Base-by-base conservation (phyloP, 2,329 filamentous ascomycete species). In the Aureobasidium sp. region DNA sequence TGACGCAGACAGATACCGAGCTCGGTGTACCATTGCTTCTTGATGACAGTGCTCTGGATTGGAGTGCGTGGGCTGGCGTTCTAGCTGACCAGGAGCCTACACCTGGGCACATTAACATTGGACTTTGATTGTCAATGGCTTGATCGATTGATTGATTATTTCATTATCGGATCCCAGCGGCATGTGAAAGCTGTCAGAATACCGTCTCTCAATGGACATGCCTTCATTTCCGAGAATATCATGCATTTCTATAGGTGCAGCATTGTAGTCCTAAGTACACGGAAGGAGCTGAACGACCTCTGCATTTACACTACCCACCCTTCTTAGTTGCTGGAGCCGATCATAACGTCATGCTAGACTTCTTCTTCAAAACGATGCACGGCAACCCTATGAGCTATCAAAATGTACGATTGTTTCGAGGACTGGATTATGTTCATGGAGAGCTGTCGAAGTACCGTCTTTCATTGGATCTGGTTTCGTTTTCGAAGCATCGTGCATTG, bases 1-100 rank as follows among this genome's bases (percentile, higher is more conserved):
- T 62, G 37, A 58, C 61, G 5, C 61, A 62, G 44, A 58, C 61
- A 5, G 61, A 62, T 30, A 42, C 47, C 27, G 61, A 62, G 39
- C 52, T 62, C 11, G 59, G 59, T 7, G 30, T 55, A 5, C 52
- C 52, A n/a, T 27, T 62, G n/a, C 59, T 53, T 25, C 49, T 61
- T 8, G 59, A 62, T 11, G 59, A 62, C 21, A 57, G 42, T 21
- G 50, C 42, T 21, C 32, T 62, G 36, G 59, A 62, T 44, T 60
- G 57, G 57, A 52, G 57, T 11, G 57, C 57, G 3, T 60, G 57
- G 57, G 47, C 57, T 21, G 57, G 45, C 5, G 57, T 60, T 29
- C 13, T 59, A 32, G 55, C 55, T 15, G 57, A 60, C n/a, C 57
- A 60, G 25, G 57, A 60, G 13, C 57, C 57, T 2, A 60, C 57